Evolutionary conservation across 1,139 yeast genomes (phyloP), one percentile per base, ranked within the genome.

Genomic region (Protomyces pachydermus): DNA sequence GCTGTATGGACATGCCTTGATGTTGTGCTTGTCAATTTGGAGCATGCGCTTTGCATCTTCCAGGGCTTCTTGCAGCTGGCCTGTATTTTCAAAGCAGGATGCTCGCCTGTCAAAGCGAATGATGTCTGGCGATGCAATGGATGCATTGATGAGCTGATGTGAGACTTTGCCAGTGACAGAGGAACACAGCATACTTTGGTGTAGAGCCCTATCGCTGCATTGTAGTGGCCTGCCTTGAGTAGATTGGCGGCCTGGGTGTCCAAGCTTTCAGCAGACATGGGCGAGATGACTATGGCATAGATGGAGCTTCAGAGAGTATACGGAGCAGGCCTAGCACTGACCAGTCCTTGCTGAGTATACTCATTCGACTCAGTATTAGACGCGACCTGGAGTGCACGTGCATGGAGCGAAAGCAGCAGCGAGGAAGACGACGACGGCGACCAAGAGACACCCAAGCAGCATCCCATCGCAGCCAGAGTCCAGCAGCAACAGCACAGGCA

Each of bases 41-140:
- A 58, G 39, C 56, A 58, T 58, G 37, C 35, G 52, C 34, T 52
- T 58, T 25, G 52, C 46, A 20, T 58, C 62, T 5, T 45, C 45
- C 9, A 58, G 56, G 8, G 62, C 62, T 8, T 52, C 53, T 4
- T 39, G 9, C 18, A 58, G 25, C 25, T 18, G 9, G 20, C 35
- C 56, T 1, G 42, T 34, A 18, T 20, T 20, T 14, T 58, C 62
- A 14, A 3, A 34, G 32, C 46, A 52, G 20, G 39, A 50, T 8
- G 62, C 56, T 14, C 62, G 14, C 42, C 20, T 18, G 16, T 58
- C 62, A 18, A 32, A 35, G 35, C 20, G 35, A 10, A 16, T 28
- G n/a, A 58, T 10, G 14, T 58, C 42, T 23, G 62, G 62, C 25
- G 35, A 16, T n/a, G 56, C 28, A 12, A 38, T 20, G 12, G 62